Percentiles rank a stretch among this genome's conserved stretches.
phyloP scores from a whole-genome alignment of 83 land plant genomes.

The Diphasiastrum complanatum region DNA sequence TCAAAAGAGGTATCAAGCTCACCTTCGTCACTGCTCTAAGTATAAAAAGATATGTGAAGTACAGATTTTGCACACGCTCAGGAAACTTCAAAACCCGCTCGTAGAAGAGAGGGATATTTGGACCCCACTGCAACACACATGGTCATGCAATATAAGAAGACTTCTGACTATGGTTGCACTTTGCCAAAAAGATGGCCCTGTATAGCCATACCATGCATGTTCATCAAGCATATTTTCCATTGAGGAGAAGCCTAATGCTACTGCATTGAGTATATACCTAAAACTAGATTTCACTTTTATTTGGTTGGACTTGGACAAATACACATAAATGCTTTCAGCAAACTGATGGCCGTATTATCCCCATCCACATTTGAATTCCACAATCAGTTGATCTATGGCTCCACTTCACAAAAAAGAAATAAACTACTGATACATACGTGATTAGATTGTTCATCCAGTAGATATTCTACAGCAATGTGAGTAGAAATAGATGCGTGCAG shows the following conservation, averaged over 20 bases:
- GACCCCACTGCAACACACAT: constrained; percentile 69
- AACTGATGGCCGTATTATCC: too few species aligned
- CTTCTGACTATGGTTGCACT: too few species aligned
- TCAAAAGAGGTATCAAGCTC: constrained; percentile 11
- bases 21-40: constrained; percentile 89
- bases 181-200: too few species aligned
- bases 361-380: too few species aligned
- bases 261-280: too few species aligned
- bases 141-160: not conserved
- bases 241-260: too few species aligned
- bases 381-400: too few species aligned
- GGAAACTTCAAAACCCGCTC: constrained; percentile 78
- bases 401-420: not conserved
- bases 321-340: too few species aligned
- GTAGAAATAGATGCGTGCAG: constrained; percentile 86
- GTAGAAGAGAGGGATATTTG: constrained; percentile 53
- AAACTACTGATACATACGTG: constrained; percentile 25
- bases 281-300: too few species aligned
- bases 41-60: constrained; percentile 86
- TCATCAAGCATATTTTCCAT: not conserved
- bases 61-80: constrained; percentile 82
- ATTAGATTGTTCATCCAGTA: constrained; percentile 71
- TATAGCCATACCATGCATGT: not conserved
- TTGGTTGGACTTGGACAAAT: too few species aligned
- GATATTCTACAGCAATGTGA: constrained; percentile 87